Conservation (phyloP, 2,329 filamentous ascomycete genomes). For the Setomelanomma holmii region DNA sequence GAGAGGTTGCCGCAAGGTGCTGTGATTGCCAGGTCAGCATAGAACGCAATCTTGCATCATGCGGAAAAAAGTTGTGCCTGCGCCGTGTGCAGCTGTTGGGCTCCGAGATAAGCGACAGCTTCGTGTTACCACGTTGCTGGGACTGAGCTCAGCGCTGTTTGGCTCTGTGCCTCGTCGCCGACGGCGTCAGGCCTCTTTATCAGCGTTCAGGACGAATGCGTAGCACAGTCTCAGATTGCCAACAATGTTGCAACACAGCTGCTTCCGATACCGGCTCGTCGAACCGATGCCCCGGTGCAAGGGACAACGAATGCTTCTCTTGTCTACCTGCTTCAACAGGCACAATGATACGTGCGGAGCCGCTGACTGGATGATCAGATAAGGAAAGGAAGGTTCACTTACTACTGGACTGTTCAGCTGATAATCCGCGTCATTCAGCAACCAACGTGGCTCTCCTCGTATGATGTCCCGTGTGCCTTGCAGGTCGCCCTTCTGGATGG, state of each 20-base stretch:
- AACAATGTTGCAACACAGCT: slow-evolving; percentile 15
- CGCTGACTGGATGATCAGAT: slow-evolving; percentile 27
- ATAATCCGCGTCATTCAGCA: slow-evolving; percentile 80
- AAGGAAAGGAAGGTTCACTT: slow-evolving; percentile 38
- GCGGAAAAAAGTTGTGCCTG: slow-evolving; percentile 34
- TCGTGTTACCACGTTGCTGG: slow-evolving; percentile 1
- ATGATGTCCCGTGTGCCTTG: slow-evolving; percentile 71
- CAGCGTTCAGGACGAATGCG: slow-evolving; percentile 33
- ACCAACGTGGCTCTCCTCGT: slow-evolving; percentile 67
- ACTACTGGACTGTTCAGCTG: slow-evolving; percentile 74
- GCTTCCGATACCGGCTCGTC: slow-evolving; percentile 38
- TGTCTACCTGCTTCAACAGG: slow-evolving; percentile 16
- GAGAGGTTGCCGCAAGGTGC: slow-evolving; percentile 65
- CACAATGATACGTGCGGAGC: slow-evolving; percentile 29
- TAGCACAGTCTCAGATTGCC: slow-evolving; percentile 29
- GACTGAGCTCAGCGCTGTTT: slow-evolving; percentile 26
- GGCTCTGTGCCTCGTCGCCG: slow-evolving; percentile 30
- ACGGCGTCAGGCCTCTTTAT: slow-evolving; percentile 35
- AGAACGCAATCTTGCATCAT: slow-evolving; percentile 39
- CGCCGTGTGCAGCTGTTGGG: slow-evolving; percentile 24
- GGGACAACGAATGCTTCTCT: slow-evolving; percentile 11
- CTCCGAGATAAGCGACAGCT: slow-evolving; percentile 4
- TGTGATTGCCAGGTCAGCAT: slow-evolving; percentile 42
- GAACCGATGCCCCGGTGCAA: slow-evolving; percentile 10
- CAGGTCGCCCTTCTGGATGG: slow-evolving; percentile 75